phyloP scores from a whole-genome alignment of 208 protist species.

The Crithidia expoeki region DNA sequence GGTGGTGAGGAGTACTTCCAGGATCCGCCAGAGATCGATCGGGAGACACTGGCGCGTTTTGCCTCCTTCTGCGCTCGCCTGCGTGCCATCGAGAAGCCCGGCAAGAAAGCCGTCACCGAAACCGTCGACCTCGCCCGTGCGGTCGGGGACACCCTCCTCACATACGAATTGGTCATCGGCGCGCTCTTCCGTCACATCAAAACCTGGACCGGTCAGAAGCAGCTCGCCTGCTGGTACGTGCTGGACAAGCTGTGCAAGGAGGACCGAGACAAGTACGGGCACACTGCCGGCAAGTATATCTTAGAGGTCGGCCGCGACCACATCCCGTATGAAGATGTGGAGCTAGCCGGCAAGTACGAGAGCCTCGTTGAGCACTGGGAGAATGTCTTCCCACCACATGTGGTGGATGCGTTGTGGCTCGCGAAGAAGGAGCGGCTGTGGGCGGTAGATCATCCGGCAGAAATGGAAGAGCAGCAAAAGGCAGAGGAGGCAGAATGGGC shows the following conservation, averaged over 20 bases:
- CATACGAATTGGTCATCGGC: conserved; percentile 88
- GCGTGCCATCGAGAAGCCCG: conserved; percentile 72
- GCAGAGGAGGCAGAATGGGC: conserved; percentile 86
- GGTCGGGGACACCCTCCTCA: conserved; percentile 69
- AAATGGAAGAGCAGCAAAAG: conserved; percentile 63
- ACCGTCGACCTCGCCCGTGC: conserved; percentile 58
- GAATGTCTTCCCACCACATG: conserved; percentile 83
- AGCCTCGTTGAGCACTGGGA: conserved; percentile 92
- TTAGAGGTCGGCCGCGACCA: conserved; percentile 87
- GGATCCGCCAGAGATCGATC: conserved; percentile 77
- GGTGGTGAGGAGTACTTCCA: conserved; percentile 92
- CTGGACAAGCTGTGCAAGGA: conserved; percentile 92
- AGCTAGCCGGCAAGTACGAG: conserved; percentile 83
- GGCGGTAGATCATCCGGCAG: conserved; percentile 73
- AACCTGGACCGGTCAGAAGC: conserved; percentile 80
- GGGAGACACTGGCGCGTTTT: conserved; percentile 78
- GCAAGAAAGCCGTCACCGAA: conserved; percentile 74
- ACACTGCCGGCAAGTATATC: conserved; percentile 85
- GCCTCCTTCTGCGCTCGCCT: conserved; percentile 79
- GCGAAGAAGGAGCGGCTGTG: conserved; percentile 89
- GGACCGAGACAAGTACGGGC: conserved; percentile 84
- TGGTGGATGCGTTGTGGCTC: conserved; percentile 88
- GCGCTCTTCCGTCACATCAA: conserved; percentile 91
- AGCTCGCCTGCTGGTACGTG: conserved; percentile 91
- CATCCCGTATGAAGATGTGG: conserved; percentile 88